These are phyloP conservation scores for Cornus controversa DNA, from an alignment of 148 eudicot species.

Conservation along the genomic window DNA sequence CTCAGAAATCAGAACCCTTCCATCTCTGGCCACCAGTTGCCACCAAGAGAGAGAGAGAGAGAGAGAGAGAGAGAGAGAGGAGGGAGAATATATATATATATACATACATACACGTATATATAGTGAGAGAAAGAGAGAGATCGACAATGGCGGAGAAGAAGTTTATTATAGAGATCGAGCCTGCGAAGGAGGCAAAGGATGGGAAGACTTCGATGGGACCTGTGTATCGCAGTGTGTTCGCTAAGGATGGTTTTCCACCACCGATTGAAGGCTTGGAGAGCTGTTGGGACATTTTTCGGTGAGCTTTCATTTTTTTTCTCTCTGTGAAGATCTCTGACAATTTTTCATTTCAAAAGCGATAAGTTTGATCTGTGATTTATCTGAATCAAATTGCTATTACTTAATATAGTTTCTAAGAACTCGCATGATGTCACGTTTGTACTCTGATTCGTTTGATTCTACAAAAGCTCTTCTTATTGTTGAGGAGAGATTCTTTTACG, in stretches of 20 bases:
- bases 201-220: slow-evolving; percentile 72
- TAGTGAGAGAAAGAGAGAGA: slow-evolving; percentile 16
- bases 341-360: background rate
- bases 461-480: too few species aligned
- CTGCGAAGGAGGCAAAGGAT: slow-evolving; percentile 46
- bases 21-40: background rate
- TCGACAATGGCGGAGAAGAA: slow-evolving; percentile 41
- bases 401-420: background rate
- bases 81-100: background rate
- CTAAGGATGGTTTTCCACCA: slow-evolving; percentile 72
- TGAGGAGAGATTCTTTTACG: background rate
- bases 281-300: slow-evolving; percentile 98
- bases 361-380: background rate
- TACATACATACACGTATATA: too few species aligned
- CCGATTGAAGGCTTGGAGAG: slow-evolving; percentile 65
- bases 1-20: background rate
- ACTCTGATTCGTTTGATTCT: background rate
- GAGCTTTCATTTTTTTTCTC: background rate
- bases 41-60: background rate
- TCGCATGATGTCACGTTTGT: background rate
- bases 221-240: slow-evolving; percentile 70
- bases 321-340: background rate
- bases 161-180: slow-evolving; percentile 63
- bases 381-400: background rate
- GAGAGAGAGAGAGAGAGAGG: slow-evolving; percentile 3